Conservation (phyloP, 257 asterid species). For the Thymus quinquecostatus region DNA sequence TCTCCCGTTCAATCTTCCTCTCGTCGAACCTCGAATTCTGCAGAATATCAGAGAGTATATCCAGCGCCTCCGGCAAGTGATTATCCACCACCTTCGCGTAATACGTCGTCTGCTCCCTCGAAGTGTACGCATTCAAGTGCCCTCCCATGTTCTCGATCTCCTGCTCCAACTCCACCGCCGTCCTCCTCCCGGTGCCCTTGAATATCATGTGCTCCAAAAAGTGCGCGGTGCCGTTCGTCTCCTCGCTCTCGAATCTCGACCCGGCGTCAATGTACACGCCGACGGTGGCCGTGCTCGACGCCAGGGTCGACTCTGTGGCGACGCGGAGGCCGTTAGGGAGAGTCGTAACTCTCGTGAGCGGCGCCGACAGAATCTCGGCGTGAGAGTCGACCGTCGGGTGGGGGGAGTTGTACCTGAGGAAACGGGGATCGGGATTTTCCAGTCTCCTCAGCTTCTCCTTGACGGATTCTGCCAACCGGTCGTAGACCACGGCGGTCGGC, state of each 20-base stretch:
- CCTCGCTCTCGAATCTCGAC: conserved; percentile 82
- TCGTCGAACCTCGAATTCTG: conserved; percentile 80
- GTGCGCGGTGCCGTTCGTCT: conserved; percentile 86
- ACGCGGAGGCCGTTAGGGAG: conserved; percentile 84
- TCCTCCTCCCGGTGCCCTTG: conserved; percentile 80
- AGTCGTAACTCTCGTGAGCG: conserved; percentile 76
- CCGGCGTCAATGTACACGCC: conserved; percentile 95
- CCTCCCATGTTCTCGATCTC: conserved; percentile 98
- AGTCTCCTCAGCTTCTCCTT: conserved; percentile 58
- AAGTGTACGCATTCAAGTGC: conserved; percentile 90
- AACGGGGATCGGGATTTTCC: conserved; percentile 72
- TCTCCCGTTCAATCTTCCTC: conserved; percentile 65
- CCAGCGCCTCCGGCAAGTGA: conserved; percentile 65
- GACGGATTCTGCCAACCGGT: conserved; percentile 72
- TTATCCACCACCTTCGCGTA: conserved; percentile 77
- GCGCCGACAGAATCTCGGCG: conserved; percentile 66
- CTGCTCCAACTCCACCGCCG: conserved; percentile 71
- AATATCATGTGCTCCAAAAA: conserved; percentile 94
- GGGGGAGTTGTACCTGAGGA: conserved; percentile 69
- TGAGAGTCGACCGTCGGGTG: conserved; percentile 62
- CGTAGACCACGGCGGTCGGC: conserved; percentile 77
- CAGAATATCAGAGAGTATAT: conserved; percentile 78
- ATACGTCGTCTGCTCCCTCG: conserved; percentile 89
- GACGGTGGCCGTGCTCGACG: conserved; percentile 72
- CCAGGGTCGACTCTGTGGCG: conserved; percentile 81